Evolutionary conservation across 1,284 basidiomycete genomes (phyloP).

Genomic region (Peniophora sp.): DNA sequence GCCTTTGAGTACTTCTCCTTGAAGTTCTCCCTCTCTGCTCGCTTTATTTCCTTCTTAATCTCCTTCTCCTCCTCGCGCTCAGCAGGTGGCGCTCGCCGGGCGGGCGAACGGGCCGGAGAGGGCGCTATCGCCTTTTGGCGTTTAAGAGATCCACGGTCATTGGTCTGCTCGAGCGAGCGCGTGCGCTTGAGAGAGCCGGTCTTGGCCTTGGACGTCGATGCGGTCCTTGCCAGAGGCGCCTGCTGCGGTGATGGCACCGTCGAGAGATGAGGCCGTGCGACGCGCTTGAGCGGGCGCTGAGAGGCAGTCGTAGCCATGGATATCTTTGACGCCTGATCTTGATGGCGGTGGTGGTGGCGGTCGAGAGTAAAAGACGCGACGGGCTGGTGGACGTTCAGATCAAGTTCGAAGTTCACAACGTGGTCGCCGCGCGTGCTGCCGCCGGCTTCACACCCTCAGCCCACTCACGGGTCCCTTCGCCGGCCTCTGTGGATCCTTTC

Average conservation of each 20-base stretch:
- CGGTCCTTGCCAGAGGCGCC: background rate
- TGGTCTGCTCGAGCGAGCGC: background rate
- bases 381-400: too few species aligned
- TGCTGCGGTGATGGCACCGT: background rate
- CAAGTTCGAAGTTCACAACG: too few species aligned
- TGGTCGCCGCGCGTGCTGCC: too few species aligned
- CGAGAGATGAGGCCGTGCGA: background rate
- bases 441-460: too few species aligned
- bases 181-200: background rate
- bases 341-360: too few species aligned
- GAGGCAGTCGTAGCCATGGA: constrained; percentile 18
- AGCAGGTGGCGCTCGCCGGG: constrained; percentile 5
- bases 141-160: constrained; percentile 15
- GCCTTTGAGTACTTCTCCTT: constrained; percentile 76
- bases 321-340: too few species aligned
- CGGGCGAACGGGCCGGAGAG: constrained; percentile 17
- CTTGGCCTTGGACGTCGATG: background rate
- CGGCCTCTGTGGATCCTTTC: too few species aligned
- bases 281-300: constrained; percentile 12
- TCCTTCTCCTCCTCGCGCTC: constrained; percentile 20
- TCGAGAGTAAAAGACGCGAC: too few species aligned
- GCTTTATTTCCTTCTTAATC: constrained; percentile 30
- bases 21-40: constrained; percentile 64
- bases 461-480: too few species aligned
- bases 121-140: constrained; percentile 23